phyloP scores from a whole-genome alignment of 2,329 filamentous ascomycete species.

The Colletotrichum magnum region DNA sequence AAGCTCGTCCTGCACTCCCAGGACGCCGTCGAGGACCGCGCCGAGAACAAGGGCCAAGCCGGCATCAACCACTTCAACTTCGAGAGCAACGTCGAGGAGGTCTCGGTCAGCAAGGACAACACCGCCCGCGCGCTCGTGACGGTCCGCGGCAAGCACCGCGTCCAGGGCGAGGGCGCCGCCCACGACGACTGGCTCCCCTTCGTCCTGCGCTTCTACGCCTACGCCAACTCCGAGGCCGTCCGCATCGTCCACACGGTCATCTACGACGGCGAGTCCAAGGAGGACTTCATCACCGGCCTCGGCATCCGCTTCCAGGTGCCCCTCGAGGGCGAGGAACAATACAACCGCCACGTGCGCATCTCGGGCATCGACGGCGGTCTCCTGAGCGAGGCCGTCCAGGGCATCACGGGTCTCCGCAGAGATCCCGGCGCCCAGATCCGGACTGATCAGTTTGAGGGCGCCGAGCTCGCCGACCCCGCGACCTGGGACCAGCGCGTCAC shows the following conservation, averaged over 20 bases:
- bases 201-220: conserved; percentile 71
- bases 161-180: conserved; percentile 45
- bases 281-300: conserved; percentile 67
- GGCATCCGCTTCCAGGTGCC: conserved; percentile 71
- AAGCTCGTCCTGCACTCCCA: conserved; percentile 68
- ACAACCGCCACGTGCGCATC: conserved; percentile 72
- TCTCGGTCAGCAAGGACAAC: conserved; percentile 60
- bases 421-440: conserved; percentile 66
- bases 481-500: conserved; percentile 64
- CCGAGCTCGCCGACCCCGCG: conserved; percentile 56
- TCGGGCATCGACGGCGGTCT: conserved; percentile 69
- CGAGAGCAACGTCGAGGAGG: conserved; percentile 64
- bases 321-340: conserved; percentile 64
- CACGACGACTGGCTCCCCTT: conserved; percentile 68
- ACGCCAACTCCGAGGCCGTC: conserved; percentile 69
- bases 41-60: conserved; percentile 52
- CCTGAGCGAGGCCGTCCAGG: conserved; percentile 70
- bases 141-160: conserved; percentile 54
- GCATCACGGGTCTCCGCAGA: conserved; percentile 70
- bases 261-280: conserved; percentile 64
- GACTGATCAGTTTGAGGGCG: conserved; percentile 64
- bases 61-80: conserved; percentile 61
- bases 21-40: conserved; percentile 58
- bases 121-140: conserved; percentile 63
- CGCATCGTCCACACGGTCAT: conserved; percentile 69